Evolutionary conservation across 768 basidiomycete species (phyloP).

Genomic region (Kwoniella sp.): DNA sequence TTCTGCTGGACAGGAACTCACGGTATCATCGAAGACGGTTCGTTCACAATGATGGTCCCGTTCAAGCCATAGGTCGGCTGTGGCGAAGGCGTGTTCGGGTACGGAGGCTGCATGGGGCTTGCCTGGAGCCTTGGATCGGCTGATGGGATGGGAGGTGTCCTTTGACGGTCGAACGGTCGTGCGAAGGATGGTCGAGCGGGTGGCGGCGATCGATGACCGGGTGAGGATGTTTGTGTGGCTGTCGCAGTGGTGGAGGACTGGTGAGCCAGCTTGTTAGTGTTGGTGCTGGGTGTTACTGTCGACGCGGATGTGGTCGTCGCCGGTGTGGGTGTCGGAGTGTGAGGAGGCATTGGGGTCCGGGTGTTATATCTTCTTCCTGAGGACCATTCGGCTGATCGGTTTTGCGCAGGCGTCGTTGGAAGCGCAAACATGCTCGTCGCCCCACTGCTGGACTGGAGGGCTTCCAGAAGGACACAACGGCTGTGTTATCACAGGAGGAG

Average conservation of each 20-base stretch:
- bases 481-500: slow-evolving; percentile 10
- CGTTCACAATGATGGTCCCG: slow-evolving; percentile 27
- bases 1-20: slow-evolving; percentile 12
- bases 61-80: slow-evolving; percentile 28
- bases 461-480: background rate
- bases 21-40: slow-evolving; percentile 20
- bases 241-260: background rate
- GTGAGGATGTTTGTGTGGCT: slow-evolving; percentile 1
- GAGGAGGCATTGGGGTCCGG: background rate
- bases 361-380: slow-evolving; percentile 12
- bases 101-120: slow-evolving; percentile 20
- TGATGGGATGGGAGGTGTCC: slow-evolving; percentile 9
- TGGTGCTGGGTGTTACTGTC: background rate
- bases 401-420: slow-evolving; percentile 10
- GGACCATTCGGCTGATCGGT: slow-evolving; percentile 2
- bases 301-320: no score
- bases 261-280: no score
- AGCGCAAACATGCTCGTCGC: slow-evolving; percentile 4
- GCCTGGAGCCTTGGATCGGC: slow-evolving; percentile 5
- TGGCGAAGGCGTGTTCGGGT: slow-evolving; percentile 36
- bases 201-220: background rate
- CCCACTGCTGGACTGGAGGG: background rate
- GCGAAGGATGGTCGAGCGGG: slow-evolving; percentile 5
- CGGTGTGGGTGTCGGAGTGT: background rate
- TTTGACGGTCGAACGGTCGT: slow-evolving; percentile 1